Percentiles rank a stretch among this genome's conserved stretches.
Evolutionary conservation across 345 rosid genomes (phyloP).

Genomic region (Arabidopsis suecica): DNA sequence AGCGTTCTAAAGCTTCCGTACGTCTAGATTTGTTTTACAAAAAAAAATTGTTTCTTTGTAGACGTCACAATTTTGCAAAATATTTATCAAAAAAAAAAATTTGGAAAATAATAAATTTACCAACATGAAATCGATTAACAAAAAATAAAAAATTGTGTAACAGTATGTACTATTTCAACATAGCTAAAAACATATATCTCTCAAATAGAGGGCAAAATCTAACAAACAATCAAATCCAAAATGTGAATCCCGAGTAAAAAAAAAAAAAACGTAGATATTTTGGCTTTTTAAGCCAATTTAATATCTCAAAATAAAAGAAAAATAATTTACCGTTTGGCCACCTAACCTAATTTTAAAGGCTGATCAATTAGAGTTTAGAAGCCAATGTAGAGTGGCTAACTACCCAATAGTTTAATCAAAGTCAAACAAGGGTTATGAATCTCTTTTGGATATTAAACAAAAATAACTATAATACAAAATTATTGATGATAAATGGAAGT

Average conservation of each 20-base stretch:
- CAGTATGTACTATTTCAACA: background rate
- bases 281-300: background rate
- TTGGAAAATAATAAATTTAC: background rate
- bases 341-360: constrained; percentile 25
- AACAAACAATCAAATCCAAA: background rate
- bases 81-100: too few relatives aligned
- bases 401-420: constrained; percentile 24
- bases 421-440: constrained; percentile 29
- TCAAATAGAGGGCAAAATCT: background rate
- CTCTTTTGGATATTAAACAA: background rate
- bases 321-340: constrained; percentile 16
- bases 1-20: background rate
- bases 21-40: background rate
- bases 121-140: too few relatives aligned
- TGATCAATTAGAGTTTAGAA: constrained; percentile 2
- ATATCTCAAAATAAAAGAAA: background rate
- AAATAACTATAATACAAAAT: constrained; percentile 13
- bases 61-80: background rate
- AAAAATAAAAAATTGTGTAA: too few relatives aligned
- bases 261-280: background rate
- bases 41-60: background rate
- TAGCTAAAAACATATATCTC: too few relatives aligned
- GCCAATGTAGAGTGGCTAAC: constrained; percentile 26
- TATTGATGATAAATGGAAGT: constrained; percentile 16
- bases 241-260: background rate